Conservation (phyloP, 345 rosid species). For the Salix viminalis region DNA sequence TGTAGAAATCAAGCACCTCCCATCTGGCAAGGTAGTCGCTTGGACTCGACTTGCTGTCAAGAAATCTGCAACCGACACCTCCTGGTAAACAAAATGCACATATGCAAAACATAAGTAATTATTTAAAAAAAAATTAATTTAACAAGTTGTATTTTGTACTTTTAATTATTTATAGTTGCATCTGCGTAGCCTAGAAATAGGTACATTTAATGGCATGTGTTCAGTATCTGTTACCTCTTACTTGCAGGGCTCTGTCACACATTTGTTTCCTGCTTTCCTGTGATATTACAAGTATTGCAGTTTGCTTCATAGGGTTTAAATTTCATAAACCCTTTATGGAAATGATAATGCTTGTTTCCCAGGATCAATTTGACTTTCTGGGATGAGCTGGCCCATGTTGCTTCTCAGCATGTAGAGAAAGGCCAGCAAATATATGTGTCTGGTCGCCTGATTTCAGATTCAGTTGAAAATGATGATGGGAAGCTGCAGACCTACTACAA, state of each 20-base stretch:
- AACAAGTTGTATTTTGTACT: neutral
- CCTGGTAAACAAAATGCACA: constrained; percentile 33
- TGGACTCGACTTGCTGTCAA: constrained; percentile 55
- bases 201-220: no score
- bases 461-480: constrained; percentile 49
- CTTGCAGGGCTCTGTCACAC: neutral
- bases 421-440: constrained; percentile 58
- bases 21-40: constrained; percentile 55
- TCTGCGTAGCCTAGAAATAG: neutral
- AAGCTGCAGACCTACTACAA: constrained; percentile 53
- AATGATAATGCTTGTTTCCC: constrained; percentile 5
- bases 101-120: neutral
- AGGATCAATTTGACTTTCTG: constrained; percentile 67
- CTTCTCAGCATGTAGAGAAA: constrained; percentile 48
- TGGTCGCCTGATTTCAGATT: constrained; percentile 53
- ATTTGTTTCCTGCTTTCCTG: neutral
- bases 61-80: constrained; percentile 46
- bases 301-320: neutral
- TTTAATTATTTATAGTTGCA: neutral
- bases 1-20: constrained; percentile 48
- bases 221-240: no score
- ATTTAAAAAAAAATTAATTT: neutral
- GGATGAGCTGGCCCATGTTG: constrained; percentile 57
- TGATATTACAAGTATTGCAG: neutral
- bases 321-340: neutral